Percentiles rank a stretch among this genome's conserved stretches.
Evolutionary conservation across 169 alveolate species (phyloP).

Genomic region (Amoebophrya sp.): DNA sequence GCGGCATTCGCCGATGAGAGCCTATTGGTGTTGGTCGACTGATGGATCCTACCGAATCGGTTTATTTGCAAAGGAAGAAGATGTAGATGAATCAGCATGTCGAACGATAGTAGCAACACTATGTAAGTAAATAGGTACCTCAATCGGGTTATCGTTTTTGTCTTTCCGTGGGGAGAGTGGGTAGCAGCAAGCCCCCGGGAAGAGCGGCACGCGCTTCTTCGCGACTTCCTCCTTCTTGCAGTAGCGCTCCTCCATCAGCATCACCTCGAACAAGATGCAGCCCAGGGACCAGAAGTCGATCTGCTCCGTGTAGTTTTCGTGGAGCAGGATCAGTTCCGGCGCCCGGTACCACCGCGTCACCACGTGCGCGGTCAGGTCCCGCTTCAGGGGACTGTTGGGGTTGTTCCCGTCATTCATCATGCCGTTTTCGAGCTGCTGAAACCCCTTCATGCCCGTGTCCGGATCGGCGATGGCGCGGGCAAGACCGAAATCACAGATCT

Average conservation of each 20-base stretch:
- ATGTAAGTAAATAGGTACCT: too few relatives aligned
- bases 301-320: constrained; percentile 54
- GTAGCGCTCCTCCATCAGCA: constrained; percentile 39
- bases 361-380: constrained; percentile 58
- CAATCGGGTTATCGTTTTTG: constrained; percentile 40
- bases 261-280: constrained; percentile 74
- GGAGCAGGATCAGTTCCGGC: constrained; percentile 60
- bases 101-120: too few relatives aligned
- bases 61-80: too few relatives aligned
- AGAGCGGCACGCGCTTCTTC: constrained; percentile 61
- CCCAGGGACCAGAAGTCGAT: constrained; percentile 81
- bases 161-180: constrained; percentile 41
- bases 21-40: too few relatives aligned
- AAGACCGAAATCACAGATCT: constrained; percentile 89
- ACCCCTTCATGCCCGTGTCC: neutral
- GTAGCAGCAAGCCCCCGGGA: constrained; percentile 60
- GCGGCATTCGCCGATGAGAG: too few relatives aligned
- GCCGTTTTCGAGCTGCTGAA: neutral
- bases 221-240: constrained; percentile 66
- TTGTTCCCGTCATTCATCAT: too few relatives aligned
- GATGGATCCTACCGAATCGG: too few relatives aligned
- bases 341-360: constrained; percentile 79
- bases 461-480: constrained; percentile 55
- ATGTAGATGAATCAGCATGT: too few relatives aligned
- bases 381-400: constrained; percentile 41